Evolutionary conservation across 169 alveolate species (phyloP), one percentile per base, ranked within the genome.

Genomic region (Cryptosporidium bovis): DNA sequence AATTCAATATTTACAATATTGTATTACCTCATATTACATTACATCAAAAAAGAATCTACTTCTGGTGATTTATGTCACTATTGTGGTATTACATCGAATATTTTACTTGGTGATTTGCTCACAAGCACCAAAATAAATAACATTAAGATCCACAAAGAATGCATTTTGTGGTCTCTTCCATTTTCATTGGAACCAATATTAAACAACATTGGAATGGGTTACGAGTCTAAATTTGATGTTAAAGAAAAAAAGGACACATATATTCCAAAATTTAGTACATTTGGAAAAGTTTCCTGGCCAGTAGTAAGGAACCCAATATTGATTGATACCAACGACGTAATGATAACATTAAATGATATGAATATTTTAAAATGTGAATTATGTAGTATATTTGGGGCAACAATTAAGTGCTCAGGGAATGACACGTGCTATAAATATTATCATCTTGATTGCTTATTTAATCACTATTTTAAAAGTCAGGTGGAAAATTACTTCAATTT

Each of bases 331-430:
- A 77, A 62, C 56, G 87, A 77, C 24, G 27, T 77, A 6, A 60
- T 77, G 16, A 44, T 77, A 58, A 77, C 87, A 24, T 16, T 77
- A 15, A 77, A 40, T 34, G 87, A 77, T 24, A 36, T 77, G 44
- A 44, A 46, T 24, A 16, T 18, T 27, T 64, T 77, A 29, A 77
- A 62, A 46, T 77, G 87, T 20, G 58, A 20, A 3, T 27, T 77
- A 15, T 77, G 87, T 60, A 66, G 46, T 6, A 13, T 36, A 1
- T 2, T 12, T 8, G 87, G 87, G 29, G 87, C 87, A 24, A 77
- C 87, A 1, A 77, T 77, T 34, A 77, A 77, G 48, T 77, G 87
- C 36, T 77, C 87, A 18, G 87, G 87, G 24, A 77, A 77, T 62
- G 87, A 77, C 40, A n/a, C 71, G 15, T 77, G 87, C 40, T 40